Percentiles rank a stretch among this genome's conserved stretches.
phyloP scores from a whole-genome alignment of 1,284 basidiomycete genomes.

The Ganoderma leucocontextum region DNA sequence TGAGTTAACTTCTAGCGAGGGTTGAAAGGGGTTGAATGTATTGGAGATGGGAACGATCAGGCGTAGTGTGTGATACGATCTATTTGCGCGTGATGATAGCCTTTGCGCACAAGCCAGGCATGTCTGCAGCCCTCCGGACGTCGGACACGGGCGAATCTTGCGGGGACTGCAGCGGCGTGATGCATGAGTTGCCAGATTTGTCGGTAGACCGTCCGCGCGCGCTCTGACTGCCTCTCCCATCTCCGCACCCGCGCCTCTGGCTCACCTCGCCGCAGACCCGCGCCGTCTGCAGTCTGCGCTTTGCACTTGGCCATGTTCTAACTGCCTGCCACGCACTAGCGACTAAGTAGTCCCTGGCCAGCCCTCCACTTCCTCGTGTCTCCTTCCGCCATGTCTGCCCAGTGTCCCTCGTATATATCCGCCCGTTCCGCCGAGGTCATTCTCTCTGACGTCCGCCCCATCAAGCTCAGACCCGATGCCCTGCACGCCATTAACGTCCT shows the following conservation, averaged over 20 bases:
- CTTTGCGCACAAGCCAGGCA: not conserved
- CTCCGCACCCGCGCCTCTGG: slow-evolving; percentile 15
- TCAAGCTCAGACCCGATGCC: slow-evolving; percentile 78
- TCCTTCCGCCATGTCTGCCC: slow-evolving; percentile 24
- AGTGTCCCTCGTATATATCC: slow-evolving; percentile 79
- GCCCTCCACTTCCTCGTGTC: slow-evolving; percentile 10
- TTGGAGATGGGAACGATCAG: slow-evolving; percentile 12
- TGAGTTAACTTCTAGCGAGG: not conserved
- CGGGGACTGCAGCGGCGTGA: not conserved
- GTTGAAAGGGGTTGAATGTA: slow-evolving; percentile 15
- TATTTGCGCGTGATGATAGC: not conserved
- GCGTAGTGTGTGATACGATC: slow-evolving; percentile 15
- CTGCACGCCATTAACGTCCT: slow-evolving; percentile 83
- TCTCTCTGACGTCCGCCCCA: slow-evolving; percentile 90
- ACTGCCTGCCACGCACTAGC: slow-evolving; percentile 3
- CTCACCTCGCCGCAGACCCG: slow-evolving; percentile 17
- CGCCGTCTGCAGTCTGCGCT: not conserved
- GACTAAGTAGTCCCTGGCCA: not conserved
- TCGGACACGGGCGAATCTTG: not conserved
- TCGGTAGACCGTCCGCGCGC: not conserved
- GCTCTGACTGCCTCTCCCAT: not conserved
- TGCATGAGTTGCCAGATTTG: slow-evolving; percentile 1
- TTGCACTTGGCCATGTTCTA: slow-evolving; percentile 6
- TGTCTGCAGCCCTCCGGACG: not conserved
- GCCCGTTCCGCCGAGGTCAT: slow-evolving; percentile 86